Base-by-base conservation (phyloP, 495 filamentous ascomycete genomes). In the Neurospora sublineolata region DNA sequence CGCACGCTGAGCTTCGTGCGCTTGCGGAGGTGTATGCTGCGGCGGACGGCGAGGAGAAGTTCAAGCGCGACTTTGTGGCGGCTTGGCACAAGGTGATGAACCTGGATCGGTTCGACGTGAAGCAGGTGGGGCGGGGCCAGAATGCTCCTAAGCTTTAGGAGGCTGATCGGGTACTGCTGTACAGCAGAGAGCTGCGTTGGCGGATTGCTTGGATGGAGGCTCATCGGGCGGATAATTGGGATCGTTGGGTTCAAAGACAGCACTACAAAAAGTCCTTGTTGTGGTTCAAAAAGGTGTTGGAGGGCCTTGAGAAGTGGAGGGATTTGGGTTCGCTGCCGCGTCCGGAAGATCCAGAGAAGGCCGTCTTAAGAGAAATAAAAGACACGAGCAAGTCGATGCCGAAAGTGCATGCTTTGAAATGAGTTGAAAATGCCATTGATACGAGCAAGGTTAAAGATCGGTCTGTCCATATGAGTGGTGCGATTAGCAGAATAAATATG, bases 1-100 rank as follows among this genome's bases (percentile, higher is more conserved):
- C 89, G 27, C 90, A 92, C 71, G 80, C 90, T 9, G 90, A 92
- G 83, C 83, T 92, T 68, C 88, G 90, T 39, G 90, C 90, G 30
- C 74, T 91, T 27, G 79, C 89, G 16, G 90, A 92, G 83, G 83
- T 91, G 27, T 92, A 92, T 76, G 90, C 79, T 70, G 82, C 80
- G 72, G 70, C 75, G 5, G 87, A 86, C 74, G 84, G 80, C 9
- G 72, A 86, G 76, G 84, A 85, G 20, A 89, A 89, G 84, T 87
- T 92, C 46, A 84, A 87, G 60, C 87, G 86, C 78, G 90, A 92
- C 81, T 92, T 92, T 73, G 85, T 91, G 1, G 83, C 83, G 20
- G 89, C 87, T 27, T 92, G 90, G 90, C 79, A 83, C 72, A 92
- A 92, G 87, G 87, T 92, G 2, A 87, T 88, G 86, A 88, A 90